Conservation (phyloP, 805 yeast genomes). For the Cyberlindnera subsufficiens region DNA sequence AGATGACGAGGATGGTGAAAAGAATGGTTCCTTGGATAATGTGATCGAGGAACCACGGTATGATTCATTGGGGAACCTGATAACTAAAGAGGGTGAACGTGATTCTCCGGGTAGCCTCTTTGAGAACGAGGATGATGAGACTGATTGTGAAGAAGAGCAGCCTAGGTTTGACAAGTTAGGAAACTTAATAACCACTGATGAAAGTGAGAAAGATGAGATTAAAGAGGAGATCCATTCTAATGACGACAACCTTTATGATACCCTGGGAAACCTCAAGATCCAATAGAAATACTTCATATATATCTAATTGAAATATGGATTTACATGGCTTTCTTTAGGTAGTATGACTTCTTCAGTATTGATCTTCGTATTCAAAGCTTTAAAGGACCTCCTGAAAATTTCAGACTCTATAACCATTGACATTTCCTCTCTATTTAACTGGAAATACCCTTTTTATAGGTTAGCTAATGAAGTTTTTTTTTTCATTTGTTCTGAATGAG, state of each 20-base stretch:
- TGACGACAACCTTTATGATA: background rate
- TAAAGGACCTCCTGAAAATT: too few relatives aligned
- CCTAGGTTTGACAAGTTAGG: background rate
- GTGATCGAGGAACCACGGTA: constrained; percentile 15
- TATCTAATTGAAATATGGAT: too few relatives aligned
- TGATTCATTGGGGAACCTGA: constrained; percentile 16
- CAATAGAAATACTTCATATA: background rate
- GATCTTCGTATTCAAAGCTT: too few relatives aligned
- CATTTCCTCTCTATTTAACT: too few relatives aligned
- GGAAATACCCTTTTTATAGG: too few relatives aligned
- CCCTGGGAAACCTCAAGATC: constrained; percentile 5
- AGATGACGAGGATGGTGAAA: constrained; percentile 16
- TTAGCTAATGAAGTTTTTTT: too few relatives aligned
- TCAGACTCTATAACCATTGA: too few relatives aligned
- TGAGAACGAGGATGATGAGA: background rate
- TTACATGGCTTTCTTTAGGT: too few relatives aligned
- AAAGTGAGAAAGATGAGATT: background rate
- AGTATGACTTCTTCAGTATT: too few relatives aligned
- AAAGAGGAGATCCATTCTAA: background rate
- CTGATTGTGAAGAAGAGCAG: background rate
- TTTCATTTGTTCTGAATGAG: too few relatives aligned
- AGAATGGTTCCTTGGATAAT: constrained; percentile 21
- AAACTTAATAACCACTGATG: background rate
- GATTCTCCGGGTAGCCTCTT: background rate
- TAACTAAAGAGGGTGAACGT: background rate